Evolutionary conservation across 1,284 basidiomycete species (phyloP).

Genomic region (Psilocybe mexicana): DNA sequence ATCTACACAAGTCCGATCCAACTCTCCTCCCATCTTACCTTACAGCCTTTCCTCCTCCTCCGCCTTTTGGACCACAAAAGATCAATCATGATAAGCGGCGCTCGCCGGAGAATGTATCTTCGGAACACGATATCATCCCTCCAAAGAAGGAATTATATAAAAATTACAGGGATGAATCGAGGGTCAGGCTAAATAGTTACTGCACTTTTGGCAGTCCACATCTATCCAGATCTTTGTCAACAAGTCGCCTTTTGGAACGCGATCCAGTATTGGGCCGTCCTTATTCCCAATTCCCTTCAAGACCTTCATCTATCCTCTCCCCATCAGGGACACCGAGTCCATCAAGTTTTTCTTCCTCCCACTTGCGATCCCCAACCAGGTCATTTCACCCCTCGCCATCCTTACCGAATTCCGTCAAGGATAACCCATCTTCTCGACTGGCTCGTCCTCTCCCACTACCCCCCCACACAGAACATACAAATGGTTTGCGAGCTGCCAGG

Average conservation of each 20-base stretch:
- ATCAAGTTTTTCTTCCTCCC: neutral
- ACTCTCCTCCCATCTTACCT: neutral
- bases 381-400: neutral
- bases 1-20: neutral
- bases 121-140: no score
- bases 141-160: no score
- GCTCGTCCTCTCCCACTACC: neutral
- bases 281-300: neutral
- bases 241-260: neutral
- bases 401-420: neutral
- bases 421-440: neutral
- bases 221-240: neutral
- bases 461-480: neutral
- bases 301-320: neutral
- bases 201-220: neutral
- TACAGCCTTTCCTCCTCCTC: neutral
- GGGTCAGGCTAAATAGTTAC: neutral
- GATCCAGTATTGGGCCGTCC: neutral
- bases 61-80: neutral
- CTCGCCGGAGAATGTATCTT: neutral
- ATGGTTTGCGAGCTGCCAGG: neutral
- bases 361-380: neutral
- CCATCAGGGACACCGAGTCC: neutral
- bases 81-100: neutral
- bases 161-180: neutral